A percentile compares a stretch with the other conserved stretches of the same genome.
Evolutionary conservation across 2,329 filamentous ascomycete genomes (phyloP).

Genomic region (Rutstroemia sp.): DNA sequence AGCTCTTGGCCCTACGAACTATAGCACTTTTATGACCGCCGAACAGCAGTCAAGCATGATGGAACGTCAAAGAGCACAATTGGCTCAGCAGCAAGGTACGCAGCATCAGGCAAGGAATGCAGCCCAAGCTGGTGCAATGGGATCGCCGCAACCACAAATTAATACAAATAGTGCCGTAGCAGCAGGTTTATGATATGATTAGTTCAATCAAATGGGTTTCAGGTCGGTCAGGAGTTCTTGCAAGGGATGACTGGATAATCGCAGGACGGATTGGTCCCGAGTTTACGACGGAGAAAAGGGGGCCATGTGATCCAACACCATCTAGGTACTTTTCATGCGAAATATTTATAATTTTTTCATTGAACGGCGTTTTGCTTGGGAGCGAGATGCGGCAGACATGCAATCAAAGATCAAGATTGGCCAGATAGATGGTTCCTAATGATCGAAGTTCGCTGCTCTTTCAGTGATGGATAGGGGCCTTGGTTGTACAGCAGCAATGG

Average conservation of each 20-base stretch:
- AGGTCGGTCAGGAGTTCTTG: neutral
- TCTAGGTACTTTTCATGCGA: neutral
- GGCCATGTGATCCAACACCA: neutral
- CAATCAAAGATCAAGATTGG: neutral
- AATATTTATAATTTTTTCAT: slow-evolving; percentile 4
- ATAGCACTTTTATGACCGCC: slow-evolving; percentile 27
- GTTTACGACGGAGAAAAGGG: neutral
- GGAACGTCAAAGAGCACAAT: slow-evolving; percentile 30
- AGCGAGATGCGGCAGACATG: neutral
- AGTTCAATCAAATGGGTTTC: neutral
- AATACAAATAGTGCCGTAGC: slow-evolving; percentile 21
- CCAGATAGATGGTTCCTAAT: slow-evolving; percentile 2
- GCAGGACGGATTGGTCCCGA: neutral
- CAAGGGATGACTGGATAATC: slow-evolving; percentile 1
- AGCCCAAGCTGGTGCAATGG: slow-evolving; percentile 22
- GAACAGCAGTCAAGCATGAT: slow-evolving; percentile 31
- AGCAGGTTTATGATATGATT: neutral
- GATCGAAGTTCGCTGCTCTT: neutral
- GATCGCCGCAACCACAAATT: slow-evolving; percentile 21
- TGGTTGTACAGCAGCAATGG: neutral
- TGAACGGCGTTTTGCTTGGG: neutral
- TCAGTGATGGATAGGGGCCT: neutral
- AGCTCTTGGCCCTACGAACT: slow-evolving; percentile 6
- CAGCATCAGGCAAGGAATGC: slow-evolving; percentile 27
- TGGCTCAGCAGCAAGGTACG: slow-evolving; percentile 28